These are phyloP conservation scores for Fistulifera pelliculosa DNA, from an alignment of 108 stramenopile species.

Conservation along the genomic window DNA sequence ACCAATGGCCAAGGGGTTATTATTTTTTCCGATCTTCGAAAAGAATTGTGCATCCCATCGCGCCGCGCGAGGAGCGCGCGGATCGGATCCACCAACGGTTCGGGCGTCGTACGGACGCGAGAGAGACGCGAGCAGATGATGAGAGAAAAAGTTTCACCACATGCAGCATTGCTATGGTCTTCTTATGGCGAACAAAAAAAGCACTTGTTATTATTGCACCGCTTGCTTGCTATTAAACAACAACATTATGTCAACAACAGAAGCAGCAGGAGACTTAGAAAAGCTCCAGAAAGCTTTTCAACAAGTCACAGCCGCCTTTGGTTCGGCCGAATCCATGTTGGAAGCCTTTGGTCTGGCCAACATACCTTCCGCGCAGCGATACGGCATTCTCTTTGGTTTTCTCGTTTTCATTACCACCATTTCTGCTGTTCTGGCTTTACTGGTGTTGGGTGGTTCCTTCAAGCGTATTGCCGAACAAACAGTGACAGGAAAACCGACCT, in stretches of 20 bases:
- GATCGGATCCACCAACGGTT: no score
- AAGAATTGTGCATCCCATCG: no score
- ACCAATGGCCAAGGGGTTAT: no score
- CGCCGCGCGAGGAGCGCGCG: no score
- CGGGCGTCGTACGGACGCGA: no score
- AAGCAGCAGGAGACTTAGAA: conserved; percentile 7
- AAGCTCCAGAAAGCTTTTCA: conserved; percentile 23
- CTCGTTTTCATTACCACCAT: conserved; percentile 61
- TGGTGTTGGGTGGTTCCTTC: conserved; percentile 66
- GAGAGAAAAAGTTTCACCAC: no score
- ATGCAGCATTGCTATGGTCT: no score
- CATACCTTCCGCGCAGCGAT: conserved; percentile 67
- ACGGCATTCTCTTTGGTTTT: conserved; percentile 73
- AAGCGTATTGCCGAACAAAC: conserved; percentile 64
- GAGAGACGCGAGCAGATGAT: no score
- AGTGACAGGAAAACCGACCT: conserved; percentile 33
- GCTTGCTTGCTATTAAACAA: no score
- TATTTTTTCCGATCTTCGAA: no score
- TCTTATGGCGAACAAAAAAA: no score
- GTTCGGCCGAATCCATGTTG: conserved; percentile 47
- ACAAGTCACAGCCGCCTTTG: conserved; percentile 24
- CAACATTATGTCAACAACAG: not conserved
- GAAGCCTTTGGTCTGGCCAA: conserved; percentile 56
- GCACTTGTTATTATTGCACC: no score
- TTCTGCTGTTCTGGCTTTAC: conserved; percentile 43